Conservation (phyloP, 306 rosid genomes). For the Casuarina equisetifolia region DNA sequence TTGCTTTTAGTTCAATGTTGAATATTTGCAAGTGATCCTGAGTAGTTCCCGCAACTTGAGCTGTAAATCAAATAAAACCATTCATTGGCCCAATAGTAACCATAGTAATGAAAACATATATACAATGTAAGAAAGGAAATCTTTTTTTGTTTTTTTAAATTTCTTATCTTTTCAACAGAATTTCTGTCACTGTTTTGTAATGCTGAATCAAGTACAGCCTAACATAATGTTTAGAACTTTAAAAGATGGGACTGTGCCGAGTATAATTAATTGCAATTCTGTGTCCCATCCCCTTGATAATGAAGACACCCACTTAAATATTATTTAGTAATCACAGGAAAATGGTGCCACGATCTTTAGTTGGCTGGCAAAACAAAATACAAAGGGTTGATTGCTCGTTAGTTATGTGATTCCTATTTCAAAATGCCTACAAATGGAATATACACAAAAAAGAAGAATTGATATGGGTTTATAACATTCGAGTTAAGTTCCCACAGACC, state of each 20-base stretch:
- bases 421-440: neutral
- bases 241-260: too few species aligned
- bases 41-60: conserved; percentile 74
- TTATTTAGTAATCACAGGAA: neutral
- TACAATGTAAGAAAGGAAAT: too few species aligned
- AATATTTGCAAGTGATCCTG: conserved; percentile 88
- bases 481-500: neutral
- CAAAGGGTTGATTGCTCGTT: neutral
- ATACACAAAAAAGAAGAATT: too few species aligned
- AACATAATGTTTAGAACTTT: neutral
- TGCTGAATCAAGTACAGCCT: neutral
- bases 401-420: neutral
- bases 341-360: neutral
- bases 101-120: neutral
- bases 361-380: neutral
- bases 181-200: neutral
- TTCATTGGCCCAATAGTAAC: conserved; percentile 5
- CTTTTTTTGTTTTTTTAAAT: too few species aligned
- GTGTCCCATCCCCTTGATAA: neutral
- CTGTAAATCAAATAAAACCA: conserved; percentile 35
- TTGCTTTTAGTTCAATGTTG: conserved; percentile 65
- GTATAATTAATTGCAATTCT: too few species aligned
- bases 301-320: neutral
- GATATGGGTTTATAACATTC: too few species aligned
- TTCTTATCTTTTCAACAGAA: neutral